Percentiles rank a stretch among this genome's conserved stretches.
Conservation (phyloP, 169 alveolate species). For the Ichthyophthirius multifiliis region DNA sequence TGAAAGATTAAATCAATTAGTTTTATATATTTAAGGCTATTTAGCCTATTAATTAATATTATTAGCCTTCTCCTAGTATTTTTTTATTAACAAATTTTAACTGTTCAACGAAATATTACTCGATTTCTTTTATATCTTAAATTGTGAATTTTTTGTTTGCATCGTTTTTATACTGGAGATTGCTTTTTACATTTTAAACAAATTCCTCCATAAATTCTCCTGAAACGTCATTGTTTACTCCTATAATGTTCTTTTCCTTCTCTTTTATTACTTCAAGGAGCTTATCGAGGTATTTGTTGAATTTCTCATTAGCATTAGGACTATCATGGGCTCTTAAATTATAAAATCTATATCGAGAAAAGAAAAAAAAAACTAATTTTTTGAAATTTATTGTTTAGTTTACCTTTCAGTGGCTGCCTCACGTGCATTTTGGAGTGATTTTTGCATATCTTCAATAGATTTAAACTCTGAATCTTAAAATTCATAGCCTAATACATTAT, state of each 20-base stretch:
- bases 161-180: not conserved
- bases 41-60: not conserved
- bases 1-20: not conserved
- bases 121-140: not conserved
- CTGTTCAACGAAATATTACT: not conserved
- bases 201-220: not conserved
- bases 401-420: conserved; percentile 1
- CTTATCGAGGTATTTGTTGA: not conserved
- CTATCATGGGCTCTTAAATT: not conserved
- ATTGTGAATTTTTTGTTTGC: not conserved
- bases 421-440: not conserved
- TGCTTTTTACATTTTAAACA: not conserved
- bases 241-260: not conserved
- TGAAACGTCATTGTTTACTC: not conserved
- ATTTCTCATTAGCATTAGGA: not conserved
- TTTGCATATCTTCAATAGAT: not conserved
- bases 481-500: not conserved
- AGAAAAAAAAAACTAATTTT: not conserved
- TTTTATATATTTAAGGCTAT: not conserved
- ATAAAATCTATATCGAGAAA: not conserved
- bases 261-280: not conserved
- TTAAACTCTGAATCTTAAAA: not conserved
- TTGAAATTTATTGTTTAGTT: not conserved
- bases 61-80: not conserved
- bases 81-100: not conserved